Percentiles rank a stretch among this genome's conserved stretches.
Conservation (phyloP, 2,329 filamentous ascomycete species). For the Aureobasidium melanogenum region DNA sequence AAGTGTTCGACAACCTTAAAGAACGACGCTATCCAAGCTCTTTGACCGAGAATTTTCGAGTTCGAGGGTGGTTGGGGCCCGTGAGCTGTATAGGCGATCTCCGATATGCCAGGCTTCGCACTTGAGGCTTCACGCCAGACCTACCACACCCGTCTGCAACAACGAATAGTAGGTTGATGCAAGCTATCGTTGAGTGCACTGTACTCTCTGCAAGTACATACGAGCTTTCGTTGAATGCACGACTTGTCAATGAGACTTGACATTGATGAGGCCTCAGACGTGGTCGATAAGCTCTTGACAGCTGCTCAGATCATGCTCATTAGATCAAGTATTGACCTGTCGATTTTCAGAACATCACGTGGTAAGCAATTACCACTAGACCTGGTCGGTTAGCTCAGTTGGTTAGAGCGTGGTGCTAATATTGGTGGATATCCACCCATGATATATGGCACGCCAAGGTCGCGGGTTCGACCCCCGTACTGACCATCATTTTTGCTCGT, state of each 20-base stretch:
- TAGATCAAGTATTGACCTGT: background rate
- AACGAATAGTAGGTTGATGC: background rate
- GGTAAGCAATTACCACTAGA: background rate
- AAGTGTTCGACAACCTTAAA: background rate
- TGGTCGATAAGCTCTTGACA: too few relatives aligned
- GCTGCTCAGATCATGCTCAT: background rate
- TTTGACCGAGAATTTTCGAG: background rate
- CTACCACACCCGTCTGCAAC: background rate
- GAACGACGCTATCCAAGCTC: background rate
- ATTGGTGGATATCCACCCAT: background rate
- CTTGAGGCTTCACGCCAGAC: background rate
- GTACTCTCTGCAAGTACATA: too few relatives aligned
- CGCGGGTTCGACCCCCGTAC: constrained; percentile 5
- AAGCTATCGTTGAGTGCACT: background rate
- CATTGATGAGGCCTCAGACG: too few relatives aligned
- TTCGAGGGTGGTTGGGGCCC: background rate
- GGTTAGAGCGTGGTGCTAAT: constrained; percentile 10
- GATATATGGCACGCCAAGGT: background rate
- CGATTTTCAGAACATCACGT: background rate
- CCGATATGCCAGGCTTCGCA: background rate
- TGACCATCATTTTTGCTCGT: background rate
- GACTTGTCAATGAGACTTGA: too few relatives aligned
- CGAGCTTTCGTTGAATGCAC: too few relatives aligned
- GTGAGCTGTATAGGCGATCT: background rate
- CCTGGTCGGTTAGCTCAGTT: constrained; percentile 7